Conservation (phyloP, 106 monocot species). For the Dioscorea alata region DNA sequence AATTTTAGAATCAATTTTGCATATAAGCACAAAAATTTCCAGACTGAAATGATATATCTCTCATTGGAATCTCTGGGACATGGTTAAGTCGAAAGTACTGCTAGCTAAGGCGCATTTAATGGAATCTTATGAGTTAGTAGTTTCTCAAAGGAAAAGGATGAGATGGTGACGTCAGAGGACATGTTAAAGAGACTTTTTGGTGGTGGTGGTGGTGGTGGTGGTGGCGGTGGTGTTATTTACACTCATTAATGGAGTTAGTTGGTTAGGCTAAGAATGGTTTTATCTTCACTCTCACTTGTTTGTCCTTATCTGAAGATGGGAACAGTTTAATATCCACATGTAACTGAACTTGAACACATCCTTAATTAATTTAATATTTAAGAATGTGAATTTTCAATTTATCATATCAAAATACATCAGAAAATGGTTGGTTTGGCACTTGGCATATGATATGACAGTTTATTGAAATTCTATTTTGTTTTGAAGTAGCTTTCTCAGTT, state of each 20-base stretch:
- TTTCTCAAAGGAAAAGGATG: neutral
- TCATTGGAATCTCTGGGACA: no score
- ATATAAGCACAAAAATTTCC: no score
- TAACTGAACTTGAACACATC: no score
- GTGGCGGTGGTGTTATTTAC: neutral
- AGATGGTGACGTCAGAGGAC: neutral
- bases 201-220: neutral
- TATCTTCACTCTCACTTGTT: neutral
- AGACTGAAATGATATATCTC: no score
- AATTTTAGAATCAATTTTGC: no score
- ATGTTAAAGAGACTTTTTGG: neutral
- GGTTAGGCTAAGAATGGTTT: neutral
- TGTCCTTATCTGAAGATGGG: neutral
- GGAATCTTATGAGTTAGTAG: neutral
- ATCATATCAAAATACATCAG: neutral
- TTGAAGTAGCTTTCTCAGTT: slow-evolving; percentile 25
- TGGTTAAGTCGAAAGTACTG: no score
- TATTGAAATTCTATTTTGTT: neutral
- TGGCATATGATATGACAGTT: neutral
- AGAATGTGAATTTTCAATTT: neutral
- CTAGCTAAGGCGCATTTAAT: neutral
- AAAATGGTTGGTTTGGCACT: neutral
- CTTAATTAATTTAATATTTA: neutral
- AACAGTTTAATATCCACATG: no score
- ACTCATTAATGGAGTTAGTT: neutral